Conservation (phyloP, 345 rosid genomes). For the Pistacia integerrima region DNA sequence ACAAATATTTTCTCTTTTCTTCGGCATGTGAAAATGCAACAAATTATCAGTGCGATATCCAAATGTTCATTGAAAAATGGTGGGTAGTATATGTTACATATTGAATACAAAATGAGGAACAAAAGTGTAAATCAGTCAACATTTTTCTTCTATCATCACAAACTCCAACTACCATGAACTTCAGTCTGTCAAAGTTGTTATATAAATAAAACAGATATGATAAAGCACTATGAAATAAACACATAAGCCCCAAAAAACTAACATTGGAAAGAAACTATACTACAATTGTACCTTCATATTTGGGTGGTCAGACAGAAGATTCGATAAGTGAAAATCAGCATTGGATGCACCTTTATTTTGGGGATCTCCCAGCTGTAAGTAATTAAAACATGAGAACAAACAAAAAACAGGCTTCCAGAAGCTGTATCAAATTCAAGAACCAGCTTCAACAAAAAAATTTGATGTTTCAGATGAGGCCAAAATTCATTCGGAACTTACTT, state of each 20-base stretch:
- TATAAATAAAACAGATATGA: neutral
- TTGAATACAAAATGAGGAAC: neutral
- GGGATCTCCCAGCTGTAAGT: conserved; percentile 90
- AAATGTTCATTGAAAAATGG: neutral
- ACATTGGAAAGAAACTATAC: neutral
- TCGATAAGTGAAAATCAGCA: conserved; percentile 88
- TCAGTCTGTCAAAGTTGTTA: neutral
- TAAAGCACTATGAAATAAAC: neutral
- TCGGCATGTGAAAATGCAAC: neutral
- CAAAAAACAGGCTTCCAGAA: conserved; percentile 7
- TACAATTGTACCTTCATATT: conserved; percentile 78
- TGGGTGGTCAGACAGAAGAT: conserved; percentile 92
- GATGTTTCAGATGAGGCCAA: neutral
- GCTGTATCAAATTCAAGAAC: neutral
- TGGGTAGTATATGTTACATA: neutral
- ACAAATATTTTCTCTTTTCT: neutral
- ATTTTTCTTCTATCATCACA: neutral
- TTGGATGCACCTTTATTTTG: conserved; percentile 94
- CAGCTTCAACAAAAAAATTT: conserved; percentile 7
- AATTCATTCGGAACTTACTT: conserved; percentile 46
- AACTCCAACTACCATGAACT: neutral
- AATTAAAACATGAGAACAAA: conserved; percentile 25
- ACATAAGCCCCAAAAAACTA: neutral
- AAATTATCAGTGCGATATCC: neutral
- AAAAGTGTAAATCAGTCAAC: neutral